Conservation (phyloP, 192 early-diverging fungal species). For the Kappamyces sp. region DNA sequence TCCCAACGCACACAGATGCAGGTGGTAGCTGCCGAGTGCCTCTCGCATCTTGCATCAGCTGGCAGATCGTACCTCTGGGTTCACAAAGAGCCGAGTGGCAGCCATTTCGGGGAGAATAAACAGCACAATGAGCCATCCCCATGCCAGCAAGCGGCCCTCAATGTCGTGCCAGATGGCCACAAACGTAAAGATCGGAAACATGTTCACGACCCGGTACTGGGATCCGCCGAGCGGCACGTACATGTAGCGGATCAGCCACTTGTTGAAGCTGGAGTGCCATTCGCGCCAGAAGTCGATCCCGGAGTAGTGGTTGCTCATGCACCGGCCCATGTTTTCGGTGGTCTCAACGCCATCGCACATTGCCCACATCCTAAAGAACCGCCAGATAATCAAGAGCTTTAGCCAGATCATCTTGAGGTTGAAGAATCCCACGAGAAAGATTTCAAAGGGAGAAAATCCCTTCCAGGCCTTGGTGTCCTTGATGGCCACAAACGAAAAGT, state of each 20-base stretch:
- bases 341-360: constrained; percentile 83
- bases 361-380: constrained; percentile 96
- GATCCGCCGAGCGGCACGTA: constrained; percentile 90
- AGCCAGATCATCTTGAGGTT: constrained; percentile 91
- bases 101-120: constrained; percentile 83
- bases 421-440: constrained; percentile 82
- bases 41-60: not conserved
- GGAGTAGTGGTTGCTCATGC: constrained; percentile 95
- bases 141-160: constrained; percentile 67
- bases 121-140: constrained; percentile 87
- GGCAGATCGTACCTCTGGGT: not conserved
- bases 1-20: constrained; percentile 69
- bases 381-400: constrained; percentile 92
- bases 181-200: constrained; percentile 88
- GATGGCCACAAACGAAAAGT: constrained; percentile 84
- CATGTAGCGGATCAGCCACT: constrained; percentile 80
- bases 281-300: constrained; percentile 88
- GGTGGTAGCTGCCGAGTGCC: constrained; percentile 12
- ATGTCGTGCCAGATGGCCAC: constrained; percentile 98
- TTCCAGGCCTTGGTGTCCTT: constrained; percentile 81
- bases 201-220: constrained; percentile 62
- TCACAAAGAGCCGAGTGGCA: constrained; percentile 47
- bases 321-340: constrained; percentile 93
- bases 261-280: constrained; percentile 93
- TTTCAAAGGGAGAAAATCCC: constrained; percentile 69